Conservation (phyloP, 352 stramenopile genomes). For the Phytophthora cactorum region DNA sequence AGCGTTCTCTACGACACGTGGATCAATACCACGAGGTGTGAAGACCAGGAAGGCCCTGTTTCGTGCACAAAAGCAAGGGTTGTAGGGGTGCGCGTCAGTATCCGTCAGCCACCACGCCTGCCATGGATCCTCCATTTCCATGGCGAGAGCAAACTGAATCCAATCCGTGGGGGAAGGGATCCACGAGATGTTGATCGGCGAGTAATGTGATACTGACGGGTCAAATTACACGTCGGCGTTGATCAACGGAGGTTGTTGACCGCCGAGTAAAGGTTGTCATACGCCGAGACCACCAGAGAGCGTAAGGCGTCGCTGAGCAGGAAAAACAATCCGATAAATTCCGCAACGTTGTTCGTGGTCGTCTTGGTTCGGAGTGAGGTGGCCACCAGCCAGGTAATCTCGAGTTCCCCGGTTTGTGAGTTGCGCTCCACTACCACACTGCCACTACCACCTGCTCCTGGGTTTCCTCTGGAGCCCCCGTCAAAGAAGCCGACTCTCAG, state of each 20-base stretch:
- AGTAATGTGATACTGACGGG: neutral
- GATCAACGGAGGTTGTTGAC: neutral
- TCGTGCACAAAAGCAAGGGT: neutral
- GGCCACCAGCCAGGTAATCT: no score
- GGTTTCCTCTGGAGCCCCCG: no score
- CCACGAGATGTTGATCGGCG: neutral
- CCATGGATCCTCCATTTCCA: neutral
- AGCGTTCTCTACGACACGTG: neutral
- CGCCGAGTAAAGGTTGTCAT: neutral
- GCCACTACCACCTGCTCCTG: no score
- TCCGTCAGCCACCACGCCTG: neutral
- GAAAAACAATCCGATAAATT: no score
- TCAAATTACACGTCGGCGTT: neutral
- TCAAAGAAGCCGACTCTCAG: no score
- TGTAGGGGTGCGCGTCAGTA: neutral
- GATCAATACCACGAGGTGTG: neutral
- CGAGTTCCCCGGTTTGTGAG: no score
- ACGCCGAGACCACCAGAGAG: neutral
- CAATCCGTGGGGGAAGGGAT: neutral
- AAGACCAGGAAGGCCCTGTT: neutral
- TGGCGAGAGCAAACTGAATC: neutral
- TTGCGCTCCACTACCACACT: no score
- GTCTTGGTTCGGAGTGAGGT: no score
- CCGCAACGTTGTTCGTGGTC: no score
- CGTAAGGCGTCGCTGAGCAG: neutral